Evolutionary conservation across 495 filamentous ascomycete genomes (phyloP), one percentile per base, ranked within the genome.

Genomic region (Penicillium nucicola): DNA sequence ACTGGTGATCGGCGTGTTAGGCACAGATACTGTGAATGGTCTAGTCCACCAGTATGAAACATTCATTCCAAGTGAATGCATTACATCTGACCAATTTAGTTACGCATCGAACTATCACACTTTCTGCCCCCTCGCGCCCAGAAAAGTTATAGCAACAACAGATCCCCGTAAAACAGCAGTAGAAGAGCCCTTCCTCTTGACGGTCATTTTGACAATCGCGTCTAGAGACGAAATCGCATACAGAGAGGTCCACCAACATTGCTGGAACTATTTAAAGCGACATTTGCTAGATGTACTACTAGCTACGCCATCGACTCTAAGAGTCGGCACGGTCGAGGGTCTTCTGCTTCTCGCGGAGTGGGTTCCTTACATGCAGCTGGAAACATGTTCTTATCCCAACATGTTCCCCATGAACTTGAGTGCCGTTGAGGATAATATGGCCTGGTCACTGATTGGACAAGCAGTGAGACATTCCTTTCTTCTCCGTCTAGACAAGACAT

Each of bases 391-490:
- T n/a, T 25, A 47, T 25, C 44, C 33, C 5, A 37, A 25, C 1
- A 13, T 47, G 35, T 25, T 47, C 11, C 20, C 44, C 5, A 20
- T 12, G n/a, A 47, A 47, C 23, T n/a, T 47, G 5, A 37, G 44
- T 15, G 44, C 44, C 6, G 44, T 47, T 2, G 45, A 48, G 23
- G 45, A 48, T 31, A 48, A 39, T 14, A 40, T 40, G 35, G 45
- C 45, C 7, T 48, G 45, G 45, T 39, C 45, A 22, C 45, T 48
- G 5, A 40, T 48, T 25, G 45, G 45, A 2, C 35, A 39, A 6
- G 45, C 45, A 15, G 45, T 48, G 23, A 17, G 45, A 33, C 45
- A 48, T 28, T 17, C 34, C 3, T 48, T 39, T 39, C 45, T 48
- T 7, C 45, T 48, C 15, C 45, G 35, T 9, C 45, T 48, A 12